Evolutionary conservation across 805 yeast species (phyloP), one percentile per base, ranked within the genome.

Genomic region (Kodamaea jinghongensis): DNA sequence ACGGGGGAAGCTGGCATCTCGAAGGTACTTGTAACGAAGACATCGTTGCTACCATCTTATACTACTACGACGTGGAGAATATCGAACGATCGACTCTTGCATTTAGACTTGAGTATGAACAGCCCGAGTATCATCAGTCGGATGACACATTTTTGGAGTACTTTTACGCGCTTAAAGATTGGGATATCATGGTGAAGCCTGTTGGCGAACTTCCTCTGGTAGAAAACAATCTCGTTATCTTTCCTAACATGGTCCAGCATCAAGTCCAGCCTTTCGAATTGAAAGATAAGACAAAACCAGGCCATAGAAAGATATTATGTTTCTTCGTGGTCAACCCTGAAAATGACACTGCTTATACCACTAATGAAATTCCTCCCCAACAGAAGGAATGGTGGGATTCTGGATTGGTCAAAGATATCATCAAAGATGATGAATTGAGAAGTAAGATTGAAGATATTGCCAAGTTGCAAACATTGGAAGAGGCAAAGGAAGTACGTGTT

Each of bases 1-100:
- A n/a, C 2, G 74, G 74, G 3, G 73, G 73, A 1, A 45, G 66
- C 2, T 69, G 75, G 74, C 73, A 69, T 39, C 59, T 68, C 2
- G 73, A 69, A 46, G 75, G 73, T 1, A 54, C 67, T 6, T 56
- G 57, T 16, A 63, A 63, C 44, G 75, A 69, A 45, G 63, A 65
- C 42, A 68, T 69, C 31, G 63, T 69, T 5, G 73, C 73, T 2
- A 66, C 72, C 2, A 52, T 61, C 4, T 47, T 68, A 25, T 69
- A 66, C 47, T 69, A 68, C 45, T 67, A 66, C 40, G 73, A 69
- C 36, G 39, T 50, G 16, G 67, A 63, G 12, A 69, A 69, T 44
- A 65, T 69, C 29, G 44, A 59, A 1, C 65, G 58, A 25, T 62
- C 70, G 2, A 49, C 41, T 12, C 43, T 69, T 8, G 47, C 61